A percentile compares a stretch with the other conserved stretches of the same genome.
These are phyloP conservation scores for Talaromyces verruculosus DNA, from an alignment of 2,329 filamentous ascomycete genomes.

Conservation along the genomic window DNA sequence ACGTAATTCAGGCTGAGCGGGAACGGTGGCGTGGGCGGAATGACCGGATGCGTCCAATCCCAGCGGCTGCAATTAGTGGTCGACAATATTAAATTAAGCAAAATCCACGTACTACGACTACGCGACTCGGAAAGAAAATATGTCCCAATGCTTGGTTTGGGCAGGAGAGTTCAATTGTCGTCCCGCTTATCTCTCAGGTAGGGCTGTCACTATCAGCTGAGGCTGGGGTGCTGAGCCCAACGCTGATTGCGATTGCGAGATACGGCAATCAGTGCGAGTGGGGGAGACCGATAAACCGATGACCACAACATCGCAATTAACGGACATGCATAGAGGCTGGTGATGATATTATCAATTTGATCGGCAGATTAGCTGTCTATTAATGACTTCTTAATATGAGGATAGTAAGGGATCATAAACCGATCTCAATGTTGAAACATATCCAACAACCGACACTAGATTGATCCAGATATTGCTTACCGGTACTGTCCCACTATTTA, in stretches of 20 bases:
- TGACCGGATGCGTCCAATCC: conserved; percentile 23
- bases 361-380: not conserved
- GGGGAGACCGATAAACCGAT: not conserved
- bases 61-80: not conserved
- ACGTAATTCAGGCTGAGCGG: conserved; percentile 27
- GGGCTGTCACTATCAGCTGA: conserved; percentile 2
- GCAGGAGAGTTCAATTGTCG: not conserved
- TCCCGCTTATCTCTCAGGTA: conserved; percentile 6
- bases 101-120: not conserved
- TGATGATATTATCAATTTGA: not conserved
- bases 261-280: not conserved
- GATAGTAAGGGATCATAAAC: not conserved
- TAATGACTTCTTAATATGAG: not conserved
- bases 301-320: not conserved
- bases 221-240: conserved; percentile 2
- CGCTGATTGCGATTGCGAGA: not conserved
- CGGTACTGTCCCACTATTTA: not conserved
- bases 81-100: not conserved
- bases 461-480: not conserved
- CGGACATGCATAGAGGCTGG: not conserved
- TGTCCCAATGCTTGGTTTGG: not conserved
- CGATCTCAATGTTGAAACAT: not conserved
- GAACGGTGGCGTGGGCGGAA: conserved; percentile 26
- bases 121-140: not conserved
- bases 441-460: not conserved